A percentile compares a stretch with the other conserved stretches of the same genome.
phyloP scores from a whole-genome alignment of 805 yeast genomes.

The Ogataea minuta region DNA sequence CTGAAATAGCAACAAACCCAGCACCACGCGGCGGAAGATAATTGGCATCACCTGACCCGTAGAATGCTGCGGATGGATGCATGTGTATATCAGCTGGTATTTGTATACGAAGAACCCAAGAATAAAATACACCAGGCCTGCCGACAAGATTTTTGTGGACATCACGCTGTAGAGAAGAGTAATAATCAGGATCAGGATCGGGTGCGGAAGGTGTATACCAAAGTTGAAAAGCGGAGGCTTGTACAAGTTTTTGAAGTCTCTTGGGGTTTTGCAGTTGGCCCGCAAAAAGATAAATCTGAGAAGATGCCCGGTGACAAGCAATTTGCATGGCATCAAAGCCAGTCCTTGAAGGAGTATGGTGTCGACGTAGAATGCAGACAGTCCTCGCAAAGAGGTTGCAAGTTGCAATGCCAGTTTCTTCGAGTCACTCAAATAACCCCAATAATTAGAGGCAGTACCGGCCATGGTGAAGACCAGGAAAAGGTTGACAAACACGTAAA shows the following conservation, averaged over 20 bases:
- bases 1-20: constrained; percentile 83
- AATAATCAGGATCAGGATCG: constrained; percentile 79
- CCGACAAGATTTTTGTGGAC: constrained; percentile 80
- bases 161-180: constrained; percentile 85
- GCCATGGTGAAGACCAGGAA: constrained; percentile 92
- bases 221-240: constrained; percentile 91
- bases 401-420: constrained; percentile 83
- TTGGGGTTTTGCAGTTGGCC: constrained; percentile 69
- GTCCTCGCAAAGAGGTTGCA: constrained; percentile 75
- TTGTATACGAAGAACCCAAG: constrained; percentile 88
- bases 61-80: constrained; percentile 94
- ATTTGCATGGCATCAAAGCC: constrained; percentile 86
- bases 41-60: constrained; percentile 97
- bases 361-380: constrained; percentile 88
- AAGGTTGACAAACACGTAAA: constrained; percentile 90
- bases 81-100: constrained; percentile 84
- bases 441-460: constrained; percentile 81
- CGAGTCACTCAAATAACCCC: constrained; percentile 83
- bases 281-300: constrained; percentile 69
- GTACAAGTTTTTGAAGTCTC: constrained; percentile 72
- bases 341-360: constrained; percentile 77
- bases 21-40: constrained; percentile 73
- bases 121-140: constrained; percentile 80
- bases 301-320: constrained; percentile 77
- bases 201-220: constrained; percentile 89